Base-by-base conservation (phyloP, 371 early-diverging fungal species). In the Rhizopus sp. region DNA sequence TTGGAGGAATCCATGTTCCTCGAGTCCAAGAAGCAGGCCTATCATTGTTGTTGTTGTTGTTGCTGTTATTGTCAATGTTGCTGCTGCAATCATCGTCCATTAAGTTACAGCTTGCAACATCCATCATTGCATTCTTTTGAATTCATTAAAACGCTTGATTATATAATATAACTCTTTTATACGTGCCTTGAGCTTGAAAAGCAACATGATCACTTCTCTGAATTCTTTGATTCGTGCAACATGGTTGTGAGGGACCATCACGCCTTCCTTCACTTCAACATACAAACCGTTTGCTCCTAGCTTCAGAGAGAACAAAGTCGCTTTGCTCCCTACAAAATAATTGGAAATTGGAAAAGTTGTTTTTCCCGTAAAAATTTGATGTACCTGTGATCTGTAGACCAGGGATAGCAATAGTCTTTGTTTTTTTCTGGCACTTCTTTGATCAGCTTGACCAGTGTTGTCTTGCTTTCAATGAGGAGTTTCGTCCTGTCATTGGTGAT, bases 91-190 rank as follows among this genome's bases (percentile, higher is more conserved):
- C n/a, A 41, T 15, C 41, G 9, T 15, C 3, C 1, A 13, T 41
- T n/a, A 41, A 5, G 9, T 15, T 5, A 5, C 9, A 41, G n/a
- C n/a, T 29, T 29, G 6, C 29, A 46, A 46, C 29, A 1, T 46
- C n/a, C 29, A 4, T 46, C 4, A 5, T 46, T 7, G 46, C 46
- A 34, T 50, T 50, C 35, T 35, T 50, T 50, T 34, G 13, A 3
- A 50, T 50, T 50, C 34, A 13, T 50, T 50, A 50, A n/a, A 50
- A 50, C 34, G 33, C 23, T 50, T 50, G 9, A 34, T 32, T 34
- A 50, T 15, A 50, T 50, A 50, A 50, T 15, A 34, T 16, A 23
- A 5, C 46, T 7, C 29, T 31, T 29, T 46, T 46, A 29, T 47
- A 31, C 48, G 31, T 32, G 31, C 48, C 13, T 47, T 47, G 31